These are phyloP conservation scores for Phytophthora pluvialis DNA, from an alignment of 352 stramenopile species.

Conservation along the genomic window DNA sequence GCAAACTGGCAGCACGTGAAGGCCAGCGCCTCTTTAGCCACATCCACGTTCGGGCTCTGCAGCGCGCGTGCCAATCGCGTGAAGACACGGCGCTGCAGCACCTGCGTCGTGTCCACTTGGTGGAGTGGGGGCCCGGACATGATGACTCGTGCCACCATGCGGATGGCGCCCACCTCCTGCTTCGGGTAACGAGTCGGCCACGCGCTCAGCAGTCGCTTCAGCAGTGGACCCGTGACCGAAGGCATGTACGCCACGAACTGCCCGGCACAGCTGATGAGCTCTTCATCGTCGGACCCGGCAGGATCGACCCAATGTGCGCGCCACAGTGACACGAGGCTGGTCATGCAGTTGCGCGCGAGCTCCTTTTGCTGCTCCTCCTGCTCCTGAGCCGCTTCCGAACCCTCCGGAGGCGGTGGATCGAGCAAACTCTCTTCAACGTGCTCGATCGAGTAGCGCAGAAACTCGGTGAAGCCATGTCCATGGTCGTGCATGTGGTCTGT, in stretches of 20 bases:
- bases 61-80: constrained; percentile 60
- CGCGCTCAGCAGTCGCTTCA: constrained; percentile 58
- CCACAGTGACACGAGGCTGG: constrained; percentile 72
- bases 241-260: constrained; percentile 89
- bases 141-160: constrained; percentile 83
- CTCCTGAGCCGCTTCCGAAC: constrained; percentile 25
- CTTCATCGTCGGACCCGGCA: constrained; percentile 78
- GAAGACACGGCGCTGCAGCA: constrained; percentile 64
- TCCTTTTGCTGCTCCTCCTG: constrained; percentile 49
- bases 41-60: constrained; percentile 66
- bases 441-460: constrained; percentile 86
- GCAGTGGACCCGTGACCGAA: constrained; percentile 52
- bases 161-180: constrained; percentile 78
- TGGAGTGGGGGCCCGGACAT: constrained; percentile 80
- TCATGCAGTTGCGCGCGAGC: constrained; percentile 75
- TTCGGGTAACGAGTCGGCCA: constrained; percentile 77
- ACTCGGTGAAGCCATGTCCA: constrained; percentile 80
- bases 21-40: constrained; percentile 81
- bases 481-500: constrained; percentile 73
- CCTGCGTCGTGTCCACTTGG: constrained; percentile 41
- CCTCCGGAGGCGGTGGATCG: constrained; percentile 21
- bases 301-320: constrained; percentile 80
- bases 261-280: constrained; percentile 81
- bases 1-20: constrained; percentile 87
- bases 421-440: constrained; percentile 59